Percentiles rank a stretch among this genome's conserved stretches.
Conservation (phyloP, 768 basidiomycete genomes). For the Auricularia heimuer region DNA sequence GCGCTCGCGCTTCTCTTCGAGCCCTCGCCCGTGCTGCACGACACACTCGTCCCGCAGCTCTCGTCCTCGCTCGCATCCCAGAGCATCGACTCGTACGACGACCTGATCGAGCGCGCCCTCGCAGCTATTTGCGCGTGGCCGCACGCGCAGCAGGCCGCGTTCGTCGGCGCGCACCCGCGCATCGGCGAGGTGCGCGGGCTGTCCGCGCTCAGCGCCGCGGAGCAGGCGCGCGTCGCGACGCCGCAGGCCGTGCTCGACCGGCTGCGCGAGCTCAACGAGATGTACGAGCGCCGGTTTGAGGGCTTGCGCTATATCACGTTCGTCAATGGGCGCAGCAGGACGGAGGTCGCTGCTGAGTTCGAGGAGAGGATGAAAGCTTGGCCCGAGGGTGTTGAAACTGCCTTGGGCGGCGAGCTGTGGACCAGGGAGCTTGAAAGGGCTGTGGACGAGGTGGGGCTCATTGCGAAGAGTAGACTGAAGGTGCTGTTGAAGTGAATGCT, state of each 20-base stretch:
- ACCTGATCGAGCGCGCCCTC: conserved; percentile 26
- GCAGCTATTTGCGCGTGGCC: conserved; percentile 45
- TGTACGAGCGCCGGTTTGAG: conserved; percentile 65
- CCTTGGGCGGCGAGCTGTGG: conserved; percentile 47
- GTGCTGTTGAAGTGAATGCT: conserved; percentile 20
- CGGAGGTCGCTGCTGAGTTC: conserved; percentile 68
- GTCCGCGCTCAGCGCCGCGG: conserved; percentile 64
- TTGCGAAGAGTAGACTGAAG: conserved; percentile 60
- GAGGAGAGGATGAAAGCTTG: conserved; percentile 48
- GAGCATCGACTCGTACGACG: conserved; percentile 7
- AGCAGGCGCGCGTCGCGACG: conserved; percentile 56
- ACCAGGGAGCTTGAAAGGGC: conserved; percentile 59
- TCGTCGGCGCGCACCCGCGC: conserved; percentile 79
- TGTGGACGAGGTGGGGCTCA: conserved; percentile 58
- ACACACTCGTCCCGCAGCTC: conserved; percentile 46
- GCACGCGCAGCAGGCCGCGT: conserved; percentile 39
- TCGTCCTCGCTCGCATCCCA: conserved; percentile 8
- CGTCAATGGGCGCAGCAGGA: conserved; percentile 73
- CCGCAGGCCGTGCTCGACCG: conserved; percentile 65
- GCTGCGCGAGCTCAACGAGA: conserved; percentile 62
- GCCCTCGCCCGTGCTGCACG: conserved; percentile 47
- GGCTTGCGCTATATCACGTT: conserved; percentile 85
- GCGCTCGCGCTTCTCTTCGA: conserved; percentile 50
- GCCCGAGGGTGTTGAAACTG: conserved; percentile 30
- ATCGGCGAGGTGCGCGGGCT: conserved; percentile 77